Conservation (phyloP, 1,284 basidiomycete genomes). For the Leucoagaricus sp. region DNA sequence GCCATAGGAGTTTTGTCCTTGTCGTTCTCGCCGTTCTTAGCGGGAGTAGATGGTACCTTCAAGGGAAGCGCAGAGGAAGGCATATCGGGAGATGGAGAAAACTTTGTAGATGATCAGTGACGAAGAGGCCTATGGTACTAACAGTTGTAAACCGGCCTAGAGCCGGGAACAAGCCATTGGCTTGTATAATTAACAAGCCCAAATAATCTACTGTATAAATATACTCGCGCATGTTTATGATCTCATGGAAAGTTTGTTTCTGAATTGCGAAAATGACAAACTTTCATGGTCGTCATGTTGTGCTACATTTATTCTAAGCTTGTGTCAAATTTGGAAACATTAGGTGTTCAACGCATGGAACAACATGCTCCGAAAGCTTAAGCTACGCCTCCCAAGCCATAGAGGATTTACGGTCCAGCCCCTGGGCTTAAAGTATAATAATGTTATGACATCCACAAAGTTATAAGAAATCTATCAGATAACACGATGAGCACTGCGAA, state of each 20-base stretch:
- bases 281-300: too few species aligned
- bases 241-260: constrained; percentile 3
- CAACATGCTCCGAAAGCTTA: too few species aligned
- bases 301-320: too few species aligned
- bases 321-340: not conserved
- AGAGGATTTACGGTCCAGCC: too few species aligned
- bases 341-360: too few species aligned
- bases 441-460: too few species aligned
- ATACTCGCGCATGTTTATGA: not conserved
- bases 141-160: not conserved
- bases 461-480: not conserved
- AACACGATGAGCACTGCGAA: too few species aligned
- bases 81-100: constrained; percentile 2
- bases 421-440: too few species aligned
- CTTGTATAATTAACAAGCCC: constrained; percentile 12
- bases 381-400: too few species aligned
- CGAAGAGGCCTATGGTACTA: not conserved
- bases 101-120: constrained; percentile 15
- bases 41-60: constrained; percentile 55
- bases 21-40: constrained; percentile 40
- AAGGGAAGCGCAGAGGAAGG: constrained; percentile 54
- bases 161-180: constrained; percentile 5
- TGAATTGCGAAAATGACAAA: too few species aligned
- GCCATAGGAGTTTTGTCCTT: constrained; percentile 50
- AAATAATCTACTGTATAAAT: constrained; percentile 5